Evolutionary conservation across 2,329 filamentous ascomycete species (phyloP), one percentile per base, ranked within the genome.

Genomic region (Sporothrix brasiliensis): DNA sequence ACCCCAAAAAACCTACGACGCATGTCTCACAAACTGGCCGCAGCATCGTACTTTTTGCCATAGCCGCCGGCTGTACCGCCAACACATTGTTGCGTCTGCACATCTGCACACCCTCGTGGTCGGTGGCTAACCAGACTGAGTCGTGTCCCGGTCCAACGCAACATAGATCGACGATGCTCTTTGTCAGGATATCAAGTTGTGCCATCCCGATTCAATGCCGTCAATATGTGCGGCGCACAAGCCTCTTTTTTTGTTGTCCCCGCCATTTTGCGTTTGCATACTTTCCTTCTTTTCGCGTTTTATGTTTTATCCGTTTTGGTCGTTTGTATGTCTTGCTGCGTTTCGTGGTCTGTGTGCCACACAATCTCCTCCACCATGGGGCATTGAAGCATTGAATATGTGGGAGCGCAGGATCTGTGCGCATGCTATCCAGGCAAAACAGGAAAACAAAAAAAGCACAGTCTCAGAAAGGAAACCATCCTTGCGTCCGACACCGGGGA

Each of bases 51-150:
- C 58, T 13, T 13, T 44, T 44, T 44, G 14, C 6, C 41, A 14
- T 13, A 4, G 14, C 41, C 41, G 41, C 41, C 41, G 11, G 41
- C 11, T 44, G 11, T 44, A 44, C 41, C 4, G 11, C 11, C 13
- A 44, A 44, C 41, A 16, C 11, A 14, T 13, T 3, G 41, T 16
- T 34, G 34, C 34, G 34, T 34, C 5, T 34, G 34, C 34, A 9
- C 7, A 9, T 34, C 30, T 34, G 30, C 30, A 13, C 56, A 16
- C 24, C 30, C 65, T 67, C 65, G 49, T 67, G 65, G 65, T 24
- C 21, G 41, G 63, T 67, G 63, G 63, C 53, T 47, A 67, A 67
- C 63, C 63, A 67, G 49, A 67, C 47, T 34, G 49, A 9, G n/a
- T 14, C 30, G 44, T 53, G 44, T 21, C 47, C 63, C 24, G 63